Evolutionary conservation across 495 filamentous ascomycete genomes (phyloP), one percentile per base, ranked within the genome.

Genomic region (Daldinia concentrica): DNA sequence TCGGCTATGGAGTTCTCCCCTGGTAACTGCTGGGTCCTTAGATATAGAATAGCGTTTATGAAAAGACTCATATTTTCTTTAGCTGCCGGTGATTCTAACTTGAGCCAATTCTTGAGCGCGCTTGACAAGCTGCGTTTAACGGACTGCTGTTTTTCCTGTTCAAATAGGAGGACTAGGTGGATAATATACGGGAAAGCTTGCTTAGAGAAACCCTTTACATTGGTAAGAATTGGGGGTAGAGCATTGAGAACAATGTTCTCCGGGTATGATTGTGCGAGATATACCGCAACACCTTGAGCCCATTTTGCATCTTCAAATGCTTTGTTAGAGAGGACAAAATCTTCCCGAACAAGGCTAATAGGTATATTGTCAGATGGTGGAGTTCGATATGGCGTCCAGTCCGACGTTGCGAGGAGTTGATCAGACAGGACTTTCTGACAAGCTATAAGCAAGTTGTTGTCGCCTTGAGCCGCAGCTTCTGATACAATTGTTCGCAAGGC

Each of bases 31-130:
- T 95, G 94, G 7, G 91, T 92, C 24, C 93, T 89, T 41, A 99
- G 84, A 74, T 97, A 98, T n/a, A 98, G 82, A 58, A 98, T 86
- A 12, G 90, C 89, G 60, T 90, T 90, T 37, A 98, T 85, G 1
- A 98, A 84, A 62, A 93, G 79, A 71, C 82, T 81, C 57, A 82
- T 65, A 32, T 86, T 86, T 32, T 84, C 81, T 56, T 79, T 85
- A 14, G 80, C 80, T 54, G 72, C 55, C 4, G 68, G 51, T n/a
- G 83, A 79, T 4, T 78, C 77, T 9, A 76, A 73, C 9, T 73
- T 69, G 57, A 90, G 82, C 87, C 85, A 90, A 14, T 71, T 74
- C 63, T 77, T 81, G 41, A 84, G 76, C 0, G 85, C 84, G 22
- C 77, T 77, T 0, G 87, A 90, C 7, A 90, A 70, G 26, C 73